phyloP scores from a whole-genome alignment of 495 filamentous ascomycete genomes.

The Talaromyces proteolyticus region DNA sequence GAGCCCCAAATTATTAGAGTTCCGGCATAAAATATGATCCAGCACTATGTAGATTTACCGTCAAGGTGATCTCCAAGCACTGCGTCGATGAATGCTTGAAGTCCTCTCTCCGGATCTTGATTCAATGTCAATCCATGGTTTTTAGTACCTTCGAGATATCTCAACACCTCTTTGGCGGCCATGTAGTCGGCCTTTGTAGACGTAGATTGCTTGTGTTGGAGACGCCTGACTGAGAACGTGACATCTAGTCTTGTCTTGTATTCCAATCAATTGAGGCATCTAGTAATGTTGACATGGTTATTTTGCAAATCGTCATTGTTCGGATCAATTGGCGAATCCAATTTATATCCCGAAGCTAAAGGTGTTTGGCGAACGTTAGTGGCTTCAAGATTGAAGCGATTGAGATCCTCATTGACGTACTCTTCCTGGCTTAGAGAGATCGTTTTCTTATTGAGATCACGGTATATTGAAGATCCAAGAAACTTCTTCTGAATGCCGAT shows the following conservation, averaged over 20 bases:
- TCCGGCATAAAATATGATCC: not conserved
- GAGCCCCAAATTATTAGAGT: not conserved
- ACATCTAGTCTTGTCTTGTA: conserved; percentile 1
- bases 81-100: not conserved
- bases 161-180: not conserved
- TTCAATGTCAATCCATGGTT: not conserved
- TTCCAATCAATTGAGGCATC: not conserved
- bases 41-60: not conserved
- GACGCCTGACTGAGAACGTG: not conserved
- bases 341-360: not conserved
- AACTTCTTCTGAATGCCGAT: not conserved
- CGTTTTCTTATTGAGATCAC: not conserved
- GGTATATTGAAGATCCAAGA: not conserved
- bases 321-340: not conserved
- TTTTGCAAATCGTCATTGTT: not conserved
- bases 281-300: not conserved
- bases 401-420: not conserved
- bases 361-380: not conserved
- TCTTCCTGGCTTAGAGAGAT: not conserved
- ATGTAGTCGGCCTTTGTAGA: not conserved
- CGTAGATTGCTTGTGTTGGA: not conserved
- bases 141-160: not conserved
- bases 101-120: not conserved
- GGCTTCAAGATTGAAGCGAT: not conserved
- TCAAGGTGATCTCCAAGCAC: not conserved